A percentile compares a stretch with the other conserved stretches of the same genome.
Conservation (phyloP, 352 stramenopile genomes). For the Globisporangium splendens region DNA sequence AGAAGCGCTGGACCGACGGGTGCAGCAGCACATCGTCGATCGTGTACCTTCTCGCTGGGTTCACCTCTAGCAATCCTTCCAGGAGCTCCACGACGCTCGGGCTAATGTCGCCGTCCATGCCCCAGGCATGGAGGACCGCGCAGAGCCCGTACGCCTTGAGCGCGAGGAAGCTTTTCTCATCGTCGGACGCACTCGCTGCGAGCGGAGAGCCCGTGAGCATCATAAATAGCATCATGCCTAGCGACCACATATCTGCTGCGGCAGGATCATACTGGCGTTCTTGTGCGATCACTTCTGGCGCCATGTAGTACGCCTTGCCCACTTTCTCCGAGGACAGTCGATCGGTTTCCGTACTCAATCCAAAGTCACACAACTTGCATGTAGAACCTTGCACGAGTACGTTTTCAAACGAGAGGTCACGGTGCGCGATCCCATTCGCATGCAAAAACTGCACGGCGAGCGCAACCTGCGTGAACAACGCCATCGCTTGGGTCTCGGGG, state of each 20-base stretch:
- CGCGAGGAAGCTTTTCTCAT: constrained; percentile 37
- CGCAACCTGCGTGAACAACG: constrained; percentile 27
- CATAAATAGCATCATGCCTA: constrained; percentile 46
- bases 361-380: constrained; percentile 23
- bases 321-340: constrained; percentile 24
- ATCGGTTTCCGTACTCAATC: constrained; percentile 19
- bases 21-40: not conserved
- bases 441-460: constrained; percentile 35
- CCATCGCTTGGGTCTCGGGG: constrained; percentile 19
- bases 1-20: not conserved
- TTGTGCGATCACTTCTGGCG: constrained; percentile 22
- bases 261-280: constrained; percentile 29
- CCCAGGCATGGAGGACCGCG: constrained; percentile 50
- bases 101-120: constrained; percentile 1
- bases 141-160: constrained; percentile 43
- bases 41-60: not conserved
- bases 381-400: constrained; percentile 5
- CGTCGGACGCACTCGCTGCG: constrained; percentile 18
- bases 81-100: not conserved
- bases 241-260: constrained; percentile 39
- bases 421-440: constrained; percentile 40
- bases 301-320: constrained; percentile 22
- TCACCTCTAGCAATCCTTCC: not conserved
- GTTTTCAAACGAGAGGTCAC: constrained; percentile 29
- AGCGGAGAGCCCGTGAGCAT: constrained; percentile 45